Evolutionary conservation across 345 rosid genomes (phyloP), one percentile per base, ranked within the genome.

Genomic region (Populus alba): DNA sequence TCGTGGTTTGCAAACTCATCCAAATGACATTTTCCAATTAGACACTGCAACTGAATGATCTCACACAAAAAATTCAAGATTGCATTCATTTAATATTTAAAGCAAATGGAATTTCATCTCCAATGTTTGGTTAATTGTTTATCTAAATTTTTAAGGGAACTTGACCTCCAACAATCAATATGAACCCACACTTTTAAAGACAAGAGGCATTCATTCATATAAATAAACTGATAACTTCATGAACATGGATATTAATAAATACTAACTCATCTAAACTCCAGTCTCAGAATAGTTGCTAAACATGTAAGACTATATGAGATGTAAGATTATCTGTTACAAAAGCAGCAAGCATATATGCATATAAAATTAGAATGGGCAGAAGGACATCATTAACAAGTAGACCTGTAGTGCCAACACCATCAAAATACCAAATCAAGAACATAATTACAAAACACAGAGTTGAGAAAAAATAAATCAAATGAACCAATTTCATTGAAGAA

Each of bases 1-100:
- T 71, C 81, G 65, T 81, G 89, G 84, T 87, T 86, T 84, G 87
- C 87, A 83, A 82, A 85, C 89, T 84, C 82, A 49, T 45, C 81
- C 37, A 70, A 68, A 75, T 23, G 39, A 35, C 31, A 27, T 6
- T 25, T 7, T 66, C 65, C 43, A 15, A 39, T 71, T 74, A 49
- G 79, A 68, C 43, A 75, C 68, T 67, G 62, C 29, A 61, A 78
- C 71, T 33, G 70, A 67, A 73, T 43, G 38, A 33, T 37, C 76
- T 11, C 41, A 39, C 10, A 0, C 45, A 43, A 5, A 39, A 12
- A 51, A 38, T 20, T 63, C 18, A 45, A 20, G 16, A 22, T 11
- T 13, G 23, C 65, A 47, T 16, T 49, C 72, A 29, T 33, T 9
- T 20, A 33, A 43, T 35, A 23, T n/a, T n/a, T 7, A n/a, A 67